A percentile compares a stretch with the other conserved stretches of the same genome.
Conservation (phyloP, 2,329 filamentous ascomycete genomes). For the Aspergillus clavatus region DNA sequence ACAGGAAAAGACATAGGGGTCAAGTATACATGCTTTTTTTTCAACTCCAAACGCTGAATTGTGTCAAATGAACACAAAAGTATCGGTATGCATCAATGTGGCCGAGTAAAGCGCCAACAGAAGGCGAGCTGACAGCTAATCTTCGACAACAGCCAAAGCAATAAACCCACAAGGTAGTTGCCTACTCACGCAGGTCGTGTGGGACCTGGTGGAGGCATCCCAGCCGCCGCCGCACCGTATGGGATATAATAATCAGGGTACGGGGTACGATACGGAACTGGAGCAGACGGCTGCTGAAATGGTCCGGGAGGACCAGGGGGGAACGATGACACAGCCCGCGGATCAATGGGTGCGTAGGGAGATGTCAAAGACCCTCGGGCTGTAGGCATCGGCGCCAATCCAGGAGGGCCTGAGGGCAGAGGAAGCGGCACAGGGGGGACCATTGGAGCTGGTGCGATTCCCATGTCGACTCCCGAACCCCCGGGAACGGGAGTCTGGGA, state of each 20-base stretch:
- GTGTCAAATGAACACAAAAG: no score
- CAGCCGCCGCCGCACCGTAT: constrained; percentile 13
- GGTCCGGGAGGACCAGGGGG: constrained; percentile 14
- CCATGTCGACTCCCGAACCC: constrained; percentile 18
- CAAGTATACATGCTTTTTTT: no score
- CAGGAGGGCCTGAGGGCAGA: constrained; percentile 14
- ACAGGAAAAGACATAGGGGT: not conserved
- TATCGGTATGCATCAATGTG: no score
- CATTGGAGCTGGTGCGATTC: constrained; percentile 17
- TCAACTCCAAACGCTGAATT: no score
- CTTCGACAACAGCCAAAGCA: not conserved
- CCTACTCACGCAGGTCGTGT: constrained; percentile 14
- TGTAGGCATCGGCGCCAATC: constrained; percentile 16
- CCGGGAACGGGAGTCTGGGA: constrained; percentile 17
- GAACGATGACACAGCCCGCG: constrained; percentile 17
- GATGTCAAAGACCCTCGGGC: constrained; percentile 15
- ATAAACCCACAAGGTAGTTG: not conserved
- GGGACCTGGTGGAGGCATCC: constrained; percentile 16
- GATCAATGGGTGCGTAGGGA: constrained; percentile 29
- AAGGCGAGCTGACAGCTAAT: constrained; percentile 3
- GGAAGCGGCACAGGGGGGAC: constrained; percentile 10
- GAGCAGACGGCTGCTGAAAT: constrained; percentile 18
- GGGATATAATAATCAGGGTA: constrained; percentile 21
- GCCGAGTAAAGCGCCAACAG: not conserved
- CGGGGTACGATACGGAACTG: constrained; percentile 19